Evolutionary conservation across 2,329 filamentous ascomycete genomes (phyloP), one percentile per base, ranked within the genome.

Genomic region (Fusarium nurragi): DNA sequence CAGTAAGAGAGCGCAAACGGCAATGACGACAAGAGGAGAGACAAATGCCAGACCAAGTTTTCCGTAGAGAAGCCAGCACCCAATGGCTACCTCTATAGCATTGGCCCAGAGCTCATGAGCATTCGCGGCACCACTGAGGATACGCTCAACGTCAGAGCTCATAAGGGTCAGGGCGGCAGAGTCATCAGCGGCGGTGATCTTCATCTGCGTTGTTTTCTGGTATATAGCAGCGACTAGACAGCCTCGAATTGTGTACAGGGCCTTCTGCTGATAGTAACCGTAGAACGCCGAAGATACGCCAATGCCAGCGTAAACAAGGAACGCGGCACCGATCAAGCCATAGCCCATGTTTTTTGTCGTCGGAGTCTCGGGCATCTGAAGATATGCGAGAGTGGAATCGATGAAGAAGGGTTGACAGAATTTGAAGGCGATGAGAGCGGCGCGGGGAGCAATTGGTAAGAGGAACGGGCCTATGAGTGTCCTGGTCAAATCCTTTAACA

Each of bases 41-140:
- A 79, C 69, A 36, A 82, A 86, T 0, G 82, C 81, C 1, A 75
- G 71, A 0, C 84, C 83, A 1, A 86, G 65, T 44, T 83, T 77
- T 5, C 65, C 66, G 19, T 84, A 73, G 1, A 87, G 73, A 0
- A 86, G 74, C 69, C 77, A 86, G 44, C 79, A 78, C 0, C 79
- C 79, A 3, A 86, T 50, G 6, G 68, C 77, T 5, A 81, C 76
- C 59, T 85, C 78, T 1, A 83, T 58, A 1, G 74, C 48, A 36
- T 70, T 77, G 0, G 74, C 77, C 80, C 79, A 82, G 6, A 77
- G 55, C 23, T 81, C 77, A 43, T 83, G 82, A 28, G 80, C 53
- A 2, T 53, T 64, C 5, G 66, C 53, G 5, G 76, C 70, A 1
- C 78, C 80, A 0, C 65, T 40, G 3, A 74, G 67, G 4, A 83